These are phyloP conservation scores for Cordyceps cicadae DNA, from an alignment of 2,329 filamentous ascomycete genomes.

Conservation along the genomic window DNA sequence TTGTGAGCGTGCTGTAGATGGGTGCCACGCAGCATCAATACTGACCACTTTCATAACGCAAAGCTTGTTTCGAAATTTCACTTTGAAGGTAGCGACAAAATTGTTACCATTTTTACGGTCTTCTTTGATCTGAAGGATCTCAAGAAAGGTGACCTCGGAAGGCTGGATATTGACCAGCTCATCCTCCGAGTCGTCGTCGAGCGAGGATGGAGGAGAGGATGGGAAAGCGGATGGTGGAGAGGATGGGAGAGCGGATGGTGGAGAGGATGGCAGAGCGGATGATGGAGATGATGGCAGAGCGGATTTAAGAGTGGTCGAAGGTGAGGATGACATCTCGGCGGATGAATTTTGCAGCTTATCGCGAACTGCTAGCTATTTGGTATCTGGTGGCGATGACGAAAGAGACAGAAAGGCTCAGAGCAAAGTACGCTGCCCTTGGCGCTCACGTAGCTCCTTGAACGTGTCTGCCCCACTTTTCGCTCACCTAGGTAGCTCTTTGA, in stretches of 20 bases:
- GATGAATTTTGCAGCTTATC: neutral
- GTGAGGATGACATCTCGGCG: neutral
- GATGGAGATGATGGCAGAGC: neutral
- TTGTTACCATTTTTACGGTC: neutral
- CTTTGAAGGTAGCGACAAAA: neutral
- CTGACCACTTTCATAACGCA: neutral
- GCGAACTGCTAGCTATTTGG: neutral
- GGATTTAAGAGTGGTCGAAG: neutral
- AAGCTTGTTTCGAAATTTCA: neutral
- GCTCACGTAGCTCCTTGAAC: too few relatives aligned
- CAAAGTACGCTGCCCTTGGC: neutral
- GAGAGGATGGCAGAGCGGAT: neutral
- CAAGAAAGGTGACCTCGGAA: neutral
- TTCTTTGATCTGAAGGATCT: neutral
- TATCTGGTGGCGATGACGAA: neutral
- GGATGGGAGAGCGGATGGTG: neutral
- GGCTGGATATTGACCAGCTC: neutral
- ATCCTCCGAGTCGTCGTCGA: neutral
- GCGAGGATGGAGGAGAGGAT: neutral
- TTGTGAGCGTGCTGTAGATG: neutral
- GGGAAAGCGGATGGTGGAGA: neutral
- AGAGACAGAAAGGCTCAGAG: neutral
- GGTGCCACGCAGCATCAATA: neutral
- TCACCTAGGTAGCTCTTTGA: too few relatives aligned
- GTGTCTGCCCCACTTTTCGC: neutral